A percentile compares a stretch with the other conserved stretches of the same genome.
phyloP scores from a whole-genome alignment of 2,329 filamentous ascomycete genomes.

The Pseudogymnoascus sp. region DNA sequence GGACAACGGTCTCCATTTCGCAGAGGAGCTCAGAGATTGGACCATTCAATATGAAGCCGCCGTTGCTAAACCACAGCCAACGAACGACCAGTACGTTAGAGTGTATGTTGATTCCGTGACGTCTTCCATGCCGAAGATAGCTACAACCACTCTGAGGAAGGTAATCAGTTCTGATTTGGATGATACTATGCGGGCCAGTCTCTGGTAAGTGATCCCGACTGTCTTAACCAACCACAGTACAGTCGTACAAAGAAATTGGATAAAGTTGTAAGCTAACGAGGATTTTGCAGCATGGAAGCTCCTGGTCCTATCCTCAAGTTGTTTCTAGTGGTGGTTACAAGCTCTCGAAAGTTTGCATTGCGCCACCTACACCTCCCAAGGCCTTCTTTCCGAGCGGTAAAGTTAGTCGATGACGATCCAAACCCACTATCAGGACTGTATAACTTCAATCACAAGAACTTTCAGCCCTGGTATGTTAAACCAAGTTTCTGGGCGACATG shows the following conservation, averaged over 20 bases:
- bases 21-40: conserved; percentile 22
- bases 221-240: not conserved
- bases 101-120: conserved; percentile 34
- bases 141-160: conserved; percentile 12
- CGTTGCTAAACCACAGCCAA: conserved; percentile 18
- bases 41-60: conserved; percentile 19
- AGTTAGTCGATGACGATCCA: conserved; percentile 13
- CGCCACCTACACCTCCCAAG: conserved; percentile 14
- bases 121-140: conserved; percentile 15
- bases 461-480: conserved; percentile 17
- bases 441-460: conserved; percentile 13
- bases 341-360: conserved; percentile 13
- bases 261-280: not conserved
- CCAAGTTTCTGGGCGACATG: conserved; percentile 14
- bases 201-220: conserved; percentile 11
- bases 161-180: conserved; percentile 14
- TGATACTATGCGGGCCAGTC: conserved; percentile 14
- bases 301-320: conserved; percentile 13
- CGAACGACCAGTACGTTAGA: conserved; percentile 35
- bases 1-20: conserved; percentile 25
- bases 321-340: conserved; percentile 2
- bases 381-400: conserved; percentile 11
- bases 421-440: conserved; percentile 16
- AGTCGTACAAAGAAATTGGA: not conserved
- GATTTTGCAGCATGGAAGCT: conserved; percentile 13